Base-by-base conservation (phyloP, 257 asterid species). In the Solanum pimpinellifolium region DNA sequence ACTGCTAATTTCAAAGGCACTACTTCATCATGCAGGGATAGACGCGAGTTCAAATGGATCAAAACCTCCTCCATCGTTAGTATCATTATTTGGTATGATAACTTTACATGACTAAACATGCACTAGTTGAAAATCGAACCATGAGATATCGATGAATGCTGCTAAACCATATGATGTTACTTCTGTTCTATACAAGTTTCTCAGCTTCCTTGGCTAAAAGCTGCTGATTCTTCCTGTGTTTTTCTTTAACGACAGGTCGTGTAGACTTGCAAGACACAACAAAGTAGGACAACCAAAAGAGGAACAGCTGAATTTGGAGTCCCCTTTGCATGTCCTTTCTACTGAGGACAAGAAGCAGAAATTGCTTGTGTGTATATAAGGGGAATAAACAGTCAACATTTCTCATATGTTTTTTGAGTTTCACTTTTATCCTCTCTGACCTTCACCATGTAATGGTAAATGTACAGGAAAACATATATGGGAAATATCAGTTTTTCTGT, bases 21-120 rank as follows among this genome's bases (percentile, higher is more conserved):
- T 12, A 46, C 75, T 23, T 88, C 68, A 65, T 86, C 83, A 25
- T 92, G 88, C 93, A 93, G 99, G 95, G 76, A 90, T 92, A 68
- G 95, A 92, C 31, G 68, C 89, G 87, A 87, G 89, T 72, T 89
- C 98, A 69, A 91, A 89, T 86, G 94, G 86, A 88, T 87, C 95
- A 39, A 90, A 94, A 56, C 94, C 88, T 91, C 98, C 94, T 83
- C 97, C 97, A 75, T 96, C 98, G 27, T 73, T 95, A 86, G 92
- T 92, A 41, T 89, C 98, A 37, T 87, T 96, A 86, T 94, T 96
- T 41, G 99, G 99, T 96, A 94, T 1, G 93, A 1, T 65, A 20
- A 75, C 86, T 60, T 73, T 59, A 87, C 46, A 78, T 87, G 4
- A 4, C 37, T 52, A 29, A 7, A 13, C 37, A 9, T n/a, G 6